Evolutionary conservation across 1,284 basidiomycete genomes (phyloP).

Genomic region (Leccinum variabile): DNA sequence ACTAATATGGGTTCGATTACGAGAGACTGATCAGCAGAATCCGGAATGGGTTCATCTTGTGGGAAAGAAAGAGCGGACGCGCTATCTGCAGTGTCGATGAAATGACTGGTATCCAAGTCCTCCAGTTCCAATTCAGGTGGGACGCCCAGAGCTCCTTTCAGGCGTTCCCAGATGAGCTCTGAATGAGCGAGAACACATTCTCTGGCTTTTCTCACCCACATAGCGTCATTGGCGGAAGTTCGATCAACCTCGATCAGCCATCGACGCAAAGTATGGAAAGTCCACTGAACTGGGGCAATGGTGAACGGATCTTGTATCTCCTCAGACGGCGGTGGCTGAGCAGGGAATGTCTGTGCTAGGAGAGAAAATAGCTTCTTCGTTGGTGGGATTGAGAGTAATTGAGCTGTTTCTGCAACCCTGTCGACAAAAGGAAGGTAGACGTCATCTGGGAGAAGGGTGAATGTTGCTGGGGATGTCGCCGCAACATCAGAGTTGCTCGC

Average conservation of each 20-base stretch:
- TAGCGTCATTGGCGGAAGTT: slow-evolving; percentile 53
- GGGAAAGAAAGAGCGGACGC: background rate
- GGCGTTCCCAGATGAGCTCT: slow-evolving; percentile 79
- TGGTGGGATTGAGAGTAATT: slow-evolving; percentile 59
- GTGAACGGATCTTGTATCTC: slow-evolving; percentile 26
- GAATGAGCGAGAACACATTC: slow-evolving; percentile 66
- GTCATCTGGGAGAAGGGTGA: slow-evolving; percentile 67
- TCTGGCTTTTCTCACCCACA: slow-evolving; percentile 65
- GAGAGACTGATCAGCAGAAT: slow-evolving; percentile 11
- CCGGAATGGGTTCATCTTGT: slow-evolving; percentile 1
- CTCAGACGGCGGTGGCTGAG: slow-evolving; percentile 25
- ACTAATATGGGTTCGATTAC: slow-evolving; percentile 33
- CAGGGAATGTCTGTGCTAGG: slow-evolving; percentile 64
- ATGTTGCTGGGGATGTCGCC: slow-evolving; percentile 46
- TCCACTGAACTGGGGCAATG: slow-evolving; percentile 25
- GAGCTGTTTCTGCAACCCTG: slow-evolving; percentile 62
- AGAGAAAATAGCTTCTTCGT: slow-evolving; percentile 68
- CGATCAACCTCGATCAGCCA: slow-evolving; percentile 65
- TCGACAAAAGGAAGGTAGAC: slow-evolving; percentile 78
- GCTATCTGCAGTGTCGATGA: slow-evolving; percentile 17
- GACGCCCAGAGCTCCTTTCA: slow-evolving; percentile 76
- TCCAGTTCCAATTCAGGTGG: slow-evolving; percentile 72
- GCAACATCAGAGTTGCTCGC: slow-evolving; percentile 6
- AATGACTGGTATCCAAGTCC: slow-evolving; percentile 15
- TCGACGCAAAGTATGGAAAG: slow-evolving; percentile 34